phyloP scores from a whole-genome alignment of 805 yeast genomes.

The Wickerhamiella parazyma region DNA sequence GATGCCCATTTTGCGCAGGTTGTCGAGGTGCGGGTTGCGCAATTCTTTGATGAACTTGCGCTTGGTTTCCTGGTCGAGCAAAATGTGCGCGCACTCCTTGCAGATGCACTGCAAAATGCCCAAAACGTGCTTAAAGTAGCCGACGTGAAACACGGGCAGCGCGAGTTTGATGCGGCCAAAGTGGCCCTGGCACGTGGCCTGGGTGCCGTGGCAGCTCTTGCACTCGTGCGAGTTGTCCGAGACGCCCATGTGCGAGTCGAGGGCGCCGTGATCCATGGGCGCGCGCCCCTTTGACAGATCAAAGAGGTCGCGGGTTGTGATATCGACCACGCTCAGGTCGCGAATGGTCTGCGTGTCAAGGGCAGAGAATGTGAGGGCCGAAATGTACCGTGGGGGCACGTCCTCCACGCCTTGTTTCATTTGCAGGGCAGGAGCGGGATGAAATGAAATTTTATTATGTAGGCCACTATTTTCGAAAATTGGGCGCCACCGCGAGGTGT shows the following conservation, averaged over 20 bases:
- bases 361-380: constrained; percentile 85
- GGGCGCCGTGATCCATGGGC: constrained; percentile 76
- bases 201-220: constrained; percentile 77
- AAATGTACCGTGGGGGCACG: constrained; percentile 77
- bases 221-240: constrained; percentile 79
- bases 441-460: neutral
- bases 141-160: constrained; percentile 93
- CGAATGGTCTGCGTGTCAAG: constrained; percentile 82
- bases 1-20: constrained; percentile 80
- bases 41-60: constrained; percentile 62
- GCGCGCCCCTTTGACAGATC: constrained; percentile 79
- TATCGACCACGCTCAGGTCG: constrained; percentile 89
- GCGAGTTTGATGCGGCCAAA: constrained; percentile 92
- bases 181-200: constrained; percentile 96
- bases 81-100: constrained; percentile 68
- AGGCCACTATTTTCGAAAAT: neutral
- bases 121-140: constrained; percentile 85
- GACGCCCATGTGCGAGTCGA: constrained; percentile 89
- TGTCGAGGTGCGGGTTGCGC: constrained; percentile 78
- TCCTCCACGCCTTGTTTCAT: constrained; percentile 42
- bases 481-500: neutral
- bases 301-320: constrained; percentile 78
- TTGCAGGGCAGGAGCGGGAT: neutral
- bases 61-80: constrained; percentile 60
- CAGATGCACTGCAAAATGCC: constrained; percentile 82